phyloP scores from a whole-genome alignment of 2,329 filamentous ascomycete genomes.

The Botrytis squamosa region DNA sequence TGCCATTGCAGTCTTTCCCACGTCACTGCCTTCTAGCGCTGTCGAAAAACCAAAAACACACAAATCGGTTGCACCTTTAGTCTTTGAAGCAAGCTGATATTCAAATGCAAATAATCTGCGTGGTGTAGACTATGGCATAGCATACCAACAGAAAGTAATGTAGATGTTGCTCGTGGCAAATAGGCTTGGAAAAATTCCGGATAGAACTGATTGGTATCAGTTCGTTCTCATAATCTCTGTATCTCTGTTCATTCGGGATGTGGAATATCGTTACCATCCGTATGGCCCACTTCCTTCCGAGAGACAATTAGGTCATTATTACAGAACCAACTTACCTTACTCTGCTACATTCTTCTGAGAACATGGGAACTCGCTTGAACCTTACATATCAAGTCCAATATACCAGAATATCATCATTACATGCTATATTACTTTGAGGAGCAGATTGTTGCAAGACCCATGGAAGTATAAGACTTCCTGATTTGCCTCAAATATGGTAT shows the following conservation, averaged over 20 bases:
- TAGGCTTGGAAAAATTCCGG: not conserved
- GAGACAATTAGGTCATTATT: not conserved
- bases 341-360: not conserved
- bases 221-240: not conserved
- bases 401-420: not conserved
- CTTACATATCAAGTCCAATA: not conserved
- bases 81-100: rapidly evolving
- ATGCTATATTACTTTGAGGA: not conserved
- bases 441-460: not conserved
- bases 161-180: not conserved
- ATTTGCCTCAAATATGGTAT: not conserved
- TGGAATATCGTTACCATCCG: not conserved
- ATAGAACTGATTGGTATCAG: not conserved
- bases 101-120: not conserved
- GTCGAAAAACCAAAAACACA: not conserved
- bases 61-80: not conserved
- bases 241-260: not conserved
- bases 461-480: not conserved
- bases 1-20: not conserved
- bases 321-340: not conserved
- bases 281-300: rapidly evolving
- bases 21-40: not conserved
- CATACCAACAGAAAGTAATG: not conserved
- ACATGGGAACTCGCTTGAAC: not conserved
- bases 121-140: not conserved